Evolutionary conservation across 495 filamentous ascomycete genomes (phyloP), one percentile per base, ranked within the genome.

Genomic region (Penicillium canescens): DNA sequence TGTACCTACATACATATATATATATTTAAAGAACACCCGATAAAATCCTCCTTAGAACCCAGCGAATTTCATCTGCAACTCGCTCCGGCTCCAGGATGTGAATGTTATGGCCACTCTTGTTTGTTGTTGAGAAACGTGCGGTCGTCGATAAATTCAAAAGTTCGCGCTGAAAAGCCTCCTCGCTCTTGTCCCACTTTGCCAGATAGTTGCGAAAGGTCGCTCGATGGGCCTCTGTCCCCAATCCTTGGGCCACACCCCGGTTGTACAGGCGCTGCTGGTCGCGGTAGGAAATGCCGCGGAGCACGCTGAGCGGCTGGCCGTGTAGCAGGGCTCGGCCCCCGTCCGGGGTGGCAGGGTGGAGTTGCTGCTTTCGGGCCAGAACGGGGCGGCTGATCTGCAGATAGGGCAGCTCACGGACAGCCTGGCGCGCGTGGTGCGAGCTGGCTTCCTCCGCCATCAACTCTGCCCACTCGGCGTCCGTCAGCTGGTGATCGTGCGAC

Each of bases 31-130:
- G n/a, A n/a, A n/a, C n/a, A n/a, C n/a, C n/a, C n/a, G n/a, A n/a
- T n/a, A n/a, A n/a, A n/a, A n/a, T n/a, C n/a, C n/a, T n/a, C n/a
- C 37, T 6, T 21, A 51, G 28, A 11, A 41, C 50, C 50, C 50
- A 53, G 4, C 50, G 50, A 11, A 53, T 46, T 40, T 46, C 42
- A 40, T 46, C 42, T 4, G 50, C 50, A 6, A 53, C 24, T 3
- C 18, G 23, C 16, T 46, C 31, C 20, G 50, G 50, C 42, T 53
- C 50, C 21, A 40, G 44, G 33, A 53, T 45, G 12, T 45, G 50
- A 18, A 53, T 35, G 37, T 53, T 53, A 46, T 53, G 42, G 20
- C 50, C 50, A 46, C 50, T 53, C 10, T 28, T 39, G 18, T n/a
- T n/a, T n/a, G 50, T 39, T 13, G 34, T 37, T 2, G 50, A 39